Conservation (phyloP, 441 rosid species). For the Pelargonium australe region DNA sequence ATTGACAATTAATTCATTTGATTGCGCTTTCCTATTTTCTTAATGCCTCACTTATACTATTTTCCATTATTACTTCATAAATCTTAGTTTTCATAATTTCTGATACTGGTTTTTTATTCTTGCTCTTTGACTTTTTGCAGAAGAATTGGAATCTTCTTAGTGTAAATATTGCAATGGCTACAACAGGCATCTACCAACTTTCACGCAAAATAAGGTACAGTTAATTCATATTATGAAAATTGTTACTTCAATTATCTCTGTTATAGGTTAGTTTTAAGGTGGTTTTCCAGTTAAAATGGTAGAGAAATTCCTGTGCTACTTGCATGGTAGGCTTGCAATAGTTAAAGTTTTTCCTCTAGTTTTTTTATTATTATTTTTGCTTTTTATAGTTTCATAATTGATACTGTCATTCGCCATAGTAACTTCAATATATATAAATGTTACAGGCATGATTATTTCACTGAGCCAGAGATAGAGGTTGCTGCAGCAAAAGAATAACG, state of each 20-base stretch:
- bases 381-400: not conserved
- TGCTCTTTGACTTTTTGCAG: constrained; percentile 35
- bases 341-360: not conserved
- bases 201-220: constrained; percentile 72
- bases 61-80: constrained; percentile 4
- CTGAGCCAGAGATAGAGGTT: constrained; percentile 35
- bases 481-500: constrained; percentile 59
- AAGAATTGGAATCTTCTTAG: constrained; percentile 95
- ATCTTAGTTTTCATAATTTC: constrained; percentile 5
- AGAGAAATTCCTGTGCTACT: not conserved
- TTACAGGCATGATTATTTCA: constrained; percentile 67
- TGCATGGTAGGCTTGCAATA: not conserved
- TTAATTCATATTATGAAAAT: not conserved
- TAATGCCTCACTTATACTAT: too few relatives aligned
- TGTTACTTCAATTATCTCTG: not conserved
- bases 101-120: constrained; percentile 10
- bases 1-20: too few relatives aligned
- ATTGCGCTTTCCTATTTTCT: too few relatives aligned
- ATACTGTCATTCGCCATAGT: not conserved
- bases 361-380: too few relatives aligned
- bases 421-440: not conserved
- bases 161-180: constrained; percentile 80
- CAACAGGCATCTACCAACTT: constrained; percentile 82
- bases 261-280: not conserved
- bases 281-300: not conserved